Evolutionary conservation across 352 stramenopile species (phyloP).

Genomic region (Phytophthora rubi): DNA sequence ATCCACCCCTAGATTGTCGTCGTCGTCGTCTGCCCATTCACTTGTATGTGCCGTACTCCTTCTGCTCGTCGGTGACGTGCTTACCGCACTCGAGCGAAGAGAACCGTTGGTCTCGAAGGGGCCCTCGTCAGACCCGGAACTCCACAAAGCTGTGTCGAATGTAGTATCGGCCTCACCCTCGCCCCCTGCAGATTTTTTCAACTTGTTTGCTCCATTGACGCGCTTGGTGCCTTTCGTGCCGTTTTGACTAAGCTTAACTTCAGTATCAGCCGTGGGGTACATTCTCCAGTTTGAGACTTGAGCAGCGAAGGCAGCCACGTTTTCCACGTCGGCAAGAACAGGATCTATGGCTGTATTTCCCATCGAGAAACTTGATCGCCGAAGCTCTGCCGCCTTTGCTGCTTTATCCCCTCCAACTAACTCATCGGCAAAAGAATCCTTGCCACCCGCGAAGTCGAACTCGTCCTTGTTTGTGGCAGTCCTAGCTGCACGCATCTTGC

Average conservation of each 20-base stretch:
- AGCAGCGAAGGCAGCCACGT: conserved; percentile 30
- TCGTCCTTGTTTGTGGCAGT: background rate
- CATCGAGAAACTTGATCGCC: conserved; percentile 13
- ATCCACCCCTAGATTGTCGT: background rate
- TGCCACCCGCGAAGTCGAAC: background rate
- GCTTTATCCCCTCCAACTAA: background rate
- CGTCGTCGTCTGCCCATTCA: background rate
- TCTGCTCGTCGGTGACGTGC: conserved; percentile 6
- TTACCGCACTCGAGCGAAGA: background rate
- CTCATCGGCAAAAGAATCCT: background rate
- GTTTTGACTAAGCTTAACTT: conserved; percentile 5
- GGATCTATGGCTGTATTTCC: conserved; percentile 2
- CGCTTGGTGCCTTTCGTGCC: background rate
- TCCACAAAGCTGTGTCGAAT: conserved; percentile 20
- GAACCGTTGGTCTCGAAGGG: background rate
- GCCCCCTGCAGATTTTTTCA: conserved; percentile 8
- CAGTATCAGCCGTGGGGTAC: conserved; percentile 1
- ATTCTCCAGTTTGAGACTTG: conserved; percentile 30
- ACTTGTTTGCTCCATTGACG: conserved; percentile 9
- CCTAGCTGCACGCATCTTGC: background rate
- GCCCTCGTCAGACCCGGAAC: conserved; percentile 8
- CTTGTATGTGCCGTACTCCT: background rate
- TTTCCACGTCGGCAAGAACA: conserved; percentile 5
- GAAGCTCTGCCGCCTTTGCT: conserved; percentile 24
- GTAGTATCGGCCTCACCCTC: conserved; percentile 14